phyloP scores from a whole-genome alignment of 495 filamentous ascomycete species.

The Penicillium diatomitis region DNA sequence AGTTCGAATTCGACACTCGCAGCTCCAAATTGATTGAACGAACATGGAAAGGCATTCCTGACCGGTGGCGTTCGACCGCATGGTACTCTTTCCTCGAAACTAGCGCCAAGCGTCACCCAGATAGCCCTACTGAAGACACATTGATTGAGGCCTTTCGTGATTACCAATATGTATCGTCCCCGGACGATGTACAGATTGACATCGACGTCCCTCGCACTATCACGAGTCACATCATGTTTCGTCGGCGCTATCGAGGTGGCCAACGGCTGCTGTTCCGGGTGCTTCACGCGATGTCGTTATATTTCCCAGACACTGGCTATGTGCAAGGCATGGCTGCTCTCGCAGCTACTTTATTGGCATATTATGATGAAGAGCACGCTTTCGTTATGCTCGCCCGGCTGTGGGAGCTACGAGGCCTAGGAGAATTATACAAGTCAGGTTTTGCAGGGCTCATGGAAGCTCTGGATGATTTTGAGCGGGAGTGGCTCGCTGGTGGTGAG shows the following conservation, averaged over 20 bases:
- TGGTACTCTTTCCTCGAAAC: conserved; percentile 91
- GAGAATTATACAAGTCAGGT: conserved; percentile 71
- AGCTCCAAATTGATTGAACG: conserved; percentile 82
- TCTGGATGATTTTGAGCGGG: conserved; percentile 75
- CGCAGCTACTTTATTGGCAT: conserved; percentile 87
- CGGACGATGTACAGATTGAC: conserved; percentile 96
- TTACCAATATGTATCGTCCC: conserved; percentile 60
- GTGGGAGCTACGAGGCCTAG: conserved; percentile 81
- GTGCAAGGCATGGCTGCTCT: conserved; percentile 97
- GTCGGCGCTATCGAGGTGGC: conserved; percentile 78
- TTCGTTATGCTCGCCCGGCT: conserved; percentile 94
- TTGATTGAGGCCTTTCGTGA: conserved; percentile 61
- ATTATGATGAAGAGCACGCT: conserved; percentile 88
- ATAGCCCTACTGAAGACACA: conserved; percentile 56
- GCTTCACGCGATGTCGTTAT: conserved; percentile 81
- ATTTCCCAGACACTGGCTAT: conserved; percentile 87
- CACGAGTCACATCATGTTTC: conserved; percentile 95
- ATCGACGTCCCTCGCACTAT: conserved; percentile 95
- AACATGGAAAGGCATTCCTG: conserved; percentile 97
- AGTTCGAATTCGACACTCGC: conserved; percentile 78
- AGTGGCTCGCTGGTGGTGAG: conserved; percentile 71
- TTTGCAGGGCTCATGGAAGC: conserved; percentile 85
- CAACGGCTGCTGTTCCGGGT: conserved; percentile 91
- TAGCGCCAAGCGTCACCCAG: conserved; percentile 58
- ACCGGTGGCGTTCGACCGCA: conserved; percentile 86